A percentile compares a stretch with the other conserved stretches of the same genome.
These are phyloP conservation scores for Tricholoma matsutake DNA, from an alignment of 768 basidiomycete species.

Conservation along the genomic window DNA sequence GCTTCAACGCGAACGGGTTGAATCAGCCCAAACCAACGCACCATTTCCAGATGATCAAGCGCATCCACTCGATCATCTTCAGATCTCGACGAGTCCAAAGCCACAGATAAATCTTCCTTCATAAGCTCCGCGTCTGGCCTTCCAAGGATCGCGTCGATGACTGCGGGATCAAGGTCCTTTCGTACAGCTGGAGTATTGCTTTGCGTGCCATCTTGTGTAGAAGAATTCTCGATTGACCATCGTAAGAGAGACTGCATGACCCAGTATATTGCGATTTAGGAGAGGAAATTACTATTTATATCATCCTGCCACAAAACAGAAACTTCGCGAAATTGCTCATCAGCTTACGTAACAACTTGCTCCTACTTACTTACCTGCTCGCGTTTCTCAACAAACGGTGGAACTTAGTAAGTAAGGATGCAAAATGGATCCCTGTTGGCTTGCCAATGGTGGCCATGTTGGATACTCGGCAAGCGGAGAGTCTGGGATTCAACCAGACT, in stretches of 20 bases:
- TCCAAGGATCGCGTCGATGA: slow-evolving; percentile 84
- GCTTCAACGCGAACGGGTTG: not conserved
- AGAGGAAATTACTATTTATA: too few relatives aligned
- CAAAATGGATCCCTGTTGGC: too few relatives aligned
- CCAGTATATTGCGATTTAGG: not conserved
- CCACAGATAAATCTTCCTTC: slow-evolving; percentile 73
- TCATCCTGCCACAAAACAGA: too few relatives aligned
- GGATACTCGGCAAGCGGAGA: too few relatives aligned
- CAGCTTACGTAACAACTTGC: too few relatives aligned
- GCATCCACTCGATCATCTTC: slow-evolving; percentile 64
- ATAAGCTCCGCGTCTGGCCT: slow-evolving; percentile 79
- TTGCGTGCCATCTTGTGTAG: slow-evolving; percentile 27
- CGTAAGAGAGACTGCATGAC: slow-evolving; percentile 74
- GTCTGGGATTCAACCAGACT: too few relatives aligned
- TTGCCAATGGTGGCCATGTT: too few relatives aligned
- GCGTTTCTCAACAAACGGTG: too few relatives aligned
- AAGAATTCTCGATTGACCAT: slow-evolving; percentile 78
- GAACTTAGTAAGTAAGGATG: too few relatives aligned
- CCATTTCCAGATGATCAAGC: slow-evolving; percentile 88
- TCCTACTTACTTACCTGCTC: too few relatives aligned
- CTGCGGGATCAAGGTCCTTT: slow-evolving; percentile 70
- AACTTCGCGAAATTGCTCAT: too few relatives aligned
- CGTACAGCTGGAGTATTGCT: slow-evolving; percentile 33
- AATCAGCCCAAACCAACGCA: slow-evolving; percentile 26
- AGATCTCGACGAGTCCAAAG: slow-evolving; percentile 49